Evolutionary conservation across 192 early-diverging fungal genomes (phyloP).

Genomic region (Funneliformis geosporum): DNA sequence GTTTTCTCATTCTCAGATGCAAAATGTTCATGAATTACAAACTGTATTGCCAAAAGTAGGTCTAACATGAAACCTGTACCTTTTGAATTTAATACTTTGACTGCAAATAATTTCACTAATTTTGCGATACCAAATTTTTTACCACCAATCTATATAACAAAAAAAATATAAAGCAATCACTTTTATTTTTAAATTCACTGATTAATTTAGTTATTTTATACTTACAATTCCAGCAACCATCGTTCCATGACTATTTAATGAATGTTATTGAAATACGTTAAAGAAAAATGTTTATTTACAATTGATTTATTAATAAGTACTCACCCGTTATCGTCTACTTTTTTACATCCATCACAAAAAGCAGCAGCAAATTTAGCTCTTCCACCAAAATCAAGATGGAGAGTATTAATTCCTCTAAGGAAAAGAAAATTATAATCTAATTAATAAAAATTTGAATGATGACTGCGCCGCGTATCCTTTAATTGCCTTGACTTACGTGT

Average conservation of each 20-base stretch:
- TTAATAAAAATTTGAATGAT: not conserved
- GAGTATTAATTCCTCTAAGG: conserved; percentile 61
- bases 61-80: conserved; percentile 49
- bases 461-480: not conserved
- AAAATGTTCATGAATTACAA: conserved; percentile 30
- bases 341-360: conserved; percentile 53
- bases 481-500: conserved; percentile 38
- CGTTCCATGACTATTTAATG: conserved; percentile 59
- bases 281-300: too few species aligned
- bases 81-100: conserved; percentile 55
- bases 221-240: conserved; percentile 76
- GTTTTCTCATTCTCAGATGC: not conserved
- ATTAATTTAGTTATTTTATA: conserved; percentile 55
- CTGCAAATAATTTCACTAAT: conserved; percentile 52
- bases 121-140: conserved; percentile 42
- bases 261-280: too few species aligned
- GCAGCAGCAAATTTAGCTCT: conserved; percentile 63
- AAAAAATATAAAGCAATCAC: too few species aligned
- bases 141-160: not conserved
- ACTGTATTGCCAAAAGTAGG: conserved; percentile 68
- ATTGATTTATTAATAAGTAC: too few species aligned
- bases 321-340: conserved; percentile 44
- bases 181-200: conserved; percentile 27
- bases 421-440: conserved; percentile 14
- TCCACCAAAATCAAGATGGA: conserved; percentile 72